A percentile compares a stretch with the other conserved stretches of the same genome.
These are phyloP conservation scores for Jatropha curcas DNA, from an alignment of 345 rosid species.

Conservation along the genomic window DNA sequence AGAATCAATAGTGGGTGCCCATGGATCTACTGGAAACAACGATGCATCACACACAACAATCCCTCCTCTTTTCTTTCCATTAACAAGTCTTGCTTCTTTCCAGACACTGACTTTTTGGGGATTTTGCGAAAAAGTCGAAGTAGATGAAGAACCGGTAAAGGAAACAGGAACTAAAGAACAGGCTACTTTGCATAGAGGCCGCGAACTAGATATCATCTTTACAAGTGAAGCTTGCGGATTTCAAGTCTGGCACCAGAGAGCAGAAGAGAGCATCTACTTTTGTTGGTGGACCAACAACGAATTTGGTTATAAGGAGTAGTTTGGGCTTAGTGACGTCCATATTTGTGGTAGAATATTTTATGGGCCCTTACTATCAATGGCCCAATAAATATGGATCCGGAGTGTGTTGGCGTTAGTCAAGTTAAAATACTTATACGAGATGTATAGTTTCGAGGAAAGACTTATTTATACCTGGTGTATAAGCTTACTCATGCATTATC, in stretches of 20 bases:
- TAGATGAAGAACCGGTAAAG: constrained; percentile 19
- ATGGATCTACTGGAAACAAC: constrained; percentile 77
- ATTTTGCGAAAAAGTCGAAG: constrained; percentile 23
- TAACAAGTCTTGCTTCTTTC: constrained; percentile 19
- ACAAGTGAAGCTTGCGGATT: neutral
- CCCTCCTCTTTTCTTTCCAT: constrained; percentile 24
- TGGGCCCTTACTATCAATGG: no score
- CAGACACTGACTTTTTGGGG: constrained; percentile 7
- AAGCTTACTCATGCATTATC: no score
- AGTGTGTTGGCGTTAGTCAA: no score
- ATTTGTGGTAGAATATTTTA: no score
- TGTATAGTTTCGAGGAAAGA: no score
- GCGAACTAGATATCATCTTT: constrained; percentile 28
- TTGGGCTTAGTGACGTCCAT: no score
- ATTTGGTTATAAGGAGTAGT: no score
- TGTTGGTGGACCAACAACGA: neutral
- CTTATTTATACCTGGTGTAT: no score
- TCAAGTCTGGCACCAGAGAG: no score
- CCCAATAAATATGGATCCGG: no score
- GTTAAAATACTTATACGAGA: no score
- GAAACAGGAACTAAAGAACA: constrained; percentile 16
- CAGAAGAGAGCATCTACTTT: neutral
- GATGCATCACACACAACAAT: constrained; percentile 45
- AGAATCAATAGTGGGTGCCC: constrained; percentile 81
- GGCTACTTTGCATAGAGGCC: constrained; percentile 19